phyloP scores from a whole-genome alignment of 1,284 basidiomycete species.

The Cryptococcus hybrid region DNA sequence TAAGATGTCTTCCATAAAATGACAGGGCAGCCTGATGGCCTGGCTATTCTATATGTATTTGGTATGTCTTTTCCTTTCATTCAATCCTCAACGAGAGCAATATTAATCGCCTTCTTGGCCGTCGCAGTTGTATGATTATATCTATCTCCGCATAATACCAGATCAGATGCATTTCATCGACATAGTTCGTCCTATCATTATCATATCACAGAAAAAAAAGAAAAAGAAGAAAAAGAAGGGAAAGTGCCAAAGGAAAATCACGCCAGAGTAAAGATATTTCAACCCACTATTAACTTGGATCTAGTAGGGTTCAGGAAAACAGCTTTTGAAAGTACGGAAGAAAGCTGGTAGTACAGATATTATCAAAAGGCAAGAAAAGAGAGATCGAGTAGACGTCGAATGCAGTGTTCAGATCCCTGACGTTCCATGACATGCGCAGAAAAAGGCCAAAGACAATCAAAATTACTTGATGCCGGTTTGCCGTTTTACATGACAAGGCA shows the following conservation, averaged over 20 bases:
- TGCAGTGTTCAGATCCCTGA: too few species aligned
- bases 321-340: not conserved
- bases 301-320: not conserved
- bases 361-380: not conserved
- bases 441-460: too few species aligned
- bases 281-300: not conserved
- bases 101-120: too few species aligned
- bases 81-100: too few species aligned
- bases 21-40: not conserved
- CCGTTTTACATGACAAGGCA: constrained; percentile 42
- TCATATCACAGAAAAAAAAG: not conserved
- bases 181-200: not conserved
- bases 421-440: too few species aligned
- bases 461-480: not conserved
- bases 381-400: not conserved
- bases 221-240: not conserved
- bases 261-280: not conserved
- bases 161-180: not conserved
- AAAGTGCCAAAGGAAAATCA: not conserved
- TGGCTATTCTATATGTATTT: not conserved
- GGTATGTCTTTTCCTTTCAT: too few species aligned
- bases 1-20: not conserved
- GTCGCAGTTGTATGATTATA: not conserved
- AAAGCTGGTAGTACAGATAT: constrained; percentile 6
- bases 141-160: not conserved